phyloP scores from a whole-genome alignment of 352 stramenopile species.

The Phytopythium helicoides region DNA sequence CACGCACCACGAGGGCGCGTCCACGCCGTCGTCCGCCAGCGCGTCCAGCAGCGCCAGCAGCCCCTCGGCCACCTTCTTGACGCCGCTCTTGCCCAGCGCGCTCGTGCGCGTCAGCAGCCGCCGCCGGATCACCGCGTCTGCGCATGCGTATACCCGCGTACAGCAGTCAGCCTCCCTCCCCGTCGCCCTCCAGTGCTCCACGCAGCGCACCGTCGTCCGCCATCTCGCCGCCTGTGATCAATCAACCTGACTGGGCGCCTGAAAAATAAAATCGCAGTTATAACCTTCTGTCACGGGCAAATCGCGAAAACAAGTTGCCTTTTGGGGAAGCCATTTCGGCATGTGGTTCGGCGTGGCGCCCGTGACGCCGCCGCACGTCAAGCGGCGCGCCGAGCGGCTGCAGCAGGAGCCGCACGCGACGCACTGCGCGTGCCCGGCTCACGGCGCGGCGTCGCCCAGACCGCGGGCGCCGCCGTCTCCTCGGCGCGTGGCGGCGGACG shows the following conservation, averaged over 20 bases:
- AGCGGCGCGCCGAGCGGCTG: slow-evolving; percentile 14
- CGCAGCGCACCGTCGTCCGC: slow-evolving; percentile 51
- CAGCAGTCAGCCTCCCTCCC: neutral
- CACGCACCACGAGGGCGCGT: slow-evolving; percentile 44
- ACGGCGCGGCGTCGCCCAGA: too few relatives aligned
- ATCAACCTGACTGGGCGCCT: neutral
- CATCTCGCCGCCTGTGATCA: slow-evolving; percentile 20
- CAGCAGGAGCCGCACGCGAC: slow-evolving; percentile 8
- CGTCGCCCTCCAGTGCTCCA: neutral
- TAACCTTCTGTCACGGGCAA: too few relatives aligned
- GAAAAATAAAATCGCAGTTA: too few relatives aligned
- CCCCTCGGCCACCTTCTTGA: slow-evolving; percentile 78
- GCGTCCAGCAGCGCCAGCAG: slow-evolving; percentile 65
- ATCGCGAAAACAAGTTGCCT: too few relatives aligned
- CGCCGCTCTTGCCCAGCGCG: slow-evolving; percentile 69
- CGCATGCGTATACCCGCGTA: slow-evolving; percentile 3
- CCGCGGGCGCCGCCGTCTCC: too few relatives aligned
- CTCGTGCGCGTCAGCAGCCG: slow-evolving; percentile 79
- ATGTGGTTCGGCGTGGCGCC: slow-evolving; percentile 78
- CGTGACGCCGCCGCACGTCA: slow-evolving; percentile 39
- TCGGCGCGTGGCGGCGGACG: too few relatives aligned
- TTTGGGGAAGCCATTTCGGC: too few relatives aligned
- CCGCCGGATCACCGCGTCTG: slow-evolving; percentile 67
- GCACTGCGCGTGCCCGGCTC: neutral
- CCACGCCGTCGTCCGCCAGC: slow-evolving; percentile 59